Percentiles rank a stretch among this genome's conserved stretches.
Conservation (phyloP, 805 yeast genomes). For the Candida yuanshanica region DNA sequence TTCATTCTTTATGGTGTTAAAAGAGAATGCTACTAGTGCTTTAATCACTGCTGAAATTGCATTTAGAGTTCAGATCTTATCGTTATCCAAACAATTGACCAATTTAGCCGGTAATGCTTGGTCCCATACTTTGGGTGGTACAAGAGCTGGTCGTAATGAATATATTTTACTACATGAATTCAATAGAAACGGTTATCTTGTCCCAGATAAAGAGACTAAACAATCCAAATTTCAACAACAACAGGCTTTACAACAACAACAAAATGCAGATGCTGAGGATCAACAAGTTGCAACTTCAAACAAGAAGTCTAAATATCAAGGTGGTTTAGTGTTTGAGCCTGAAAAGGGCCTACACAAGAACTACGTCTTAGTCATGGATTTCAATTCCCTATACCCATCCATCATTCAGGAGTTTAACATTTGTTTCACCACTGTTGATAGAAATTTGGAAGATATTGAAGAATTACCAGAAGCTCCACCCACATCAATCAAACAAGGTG, state of each 20-base stretch:
- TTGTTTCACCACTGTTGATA: constrained; percentile 90
- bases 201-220: constrained; percentile 74
- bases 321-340: constrained; percentile 96
- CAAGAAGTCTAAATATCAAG: constrained; percentile 73
- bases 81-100: constrained; percentile 86
- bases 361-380: constrained; percentile 91
- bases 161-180: constrained; percentile 90
- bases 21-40: constrained; percentile 63
- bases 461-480: constrained; percentile 68
- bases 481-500: constrained; percentile 58
- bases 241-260: constrained; percentile 17
- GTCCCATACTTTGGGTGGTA: constrained; percentile 91
- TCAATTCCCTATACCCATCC: constrained; percentile 94
- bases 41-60: constrained; percentile 73
- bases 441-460: constrained; percentile 51
- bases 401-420: constrained; percentile 96
- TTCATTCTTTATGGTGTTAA: constrained; percentile 61
- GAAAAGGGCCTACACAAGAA: constrained; percentile 91
- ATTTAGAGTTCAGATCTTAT: constrained; percentile 74
- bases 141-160: constrained; percentile 94
- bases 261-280: constrained; percentile 27
- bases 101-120: constrained; percentile 95
- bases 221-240: constrained; percentile 32
- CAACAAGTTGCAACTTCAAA: constrained; percentile 44
- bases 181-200: constrained; percentile 67